Percentiles rank a stretch among this genome's conserved stretches.
These are phyloP conservation scores for Rasamsonia emersonii DNA, from an alignment of 2,329 filamentous ascomycete genomes.

Conservation along the genomic window DNA sequence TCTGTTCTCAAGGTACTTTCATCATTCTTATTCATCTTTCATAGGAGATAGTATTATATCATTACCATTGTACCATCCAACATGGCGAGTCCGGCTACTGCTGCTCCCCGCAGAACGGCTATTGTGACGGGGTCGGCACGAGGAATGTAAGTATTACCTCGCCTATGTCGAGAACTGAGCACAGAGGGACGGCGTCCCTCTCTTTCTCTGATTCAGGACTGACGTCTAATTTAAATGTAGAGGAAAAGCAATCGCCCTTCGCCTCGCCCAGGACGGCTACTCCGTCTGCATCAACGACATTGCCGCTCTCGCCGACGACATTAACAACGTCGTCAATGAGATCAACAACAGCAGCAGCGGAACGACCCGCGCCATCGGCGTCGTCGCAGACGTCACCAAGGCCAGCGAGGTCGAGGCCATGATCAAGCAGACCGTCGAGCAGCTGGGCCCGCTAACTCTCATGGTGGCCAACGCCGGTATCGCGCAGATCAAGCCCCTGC, in stretches of 20 bases:
- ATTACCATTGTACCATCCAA: too few species aligned
- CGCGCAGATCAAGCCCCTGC: slow-evolving; percentile 46
- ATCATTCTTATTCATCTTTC: too few species aligned
- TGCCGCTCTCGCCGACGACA: slow-evolving; percentile 41
- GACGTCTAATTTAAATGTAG: too few species aligned
- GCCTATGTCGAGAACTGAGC: too few species aligned
- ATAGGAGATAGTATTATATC: too few species aligned
- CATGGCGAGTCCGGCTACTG: too few species aligned
- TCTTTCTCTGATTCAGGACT: too few species aligned
- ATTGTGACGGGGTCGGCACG: too few species aligned
- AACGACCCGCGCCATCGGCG: slow-evolving; percentile 36
- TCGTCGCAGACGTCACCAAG: slow-evolving; percentile 54
- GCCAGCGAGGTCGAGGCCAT: slow-evolving; percentile 45
- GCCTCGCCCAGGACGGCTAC: slow-evolving; percentile 58
- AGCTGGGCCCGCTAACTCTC: slow-evolving; percentile 43
- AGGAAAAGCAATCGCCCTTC: slow-evolving; percentile 41
- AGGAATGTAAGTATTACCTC: too few species aligned
- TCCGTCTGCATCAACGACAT: slow-evolving; percentile 59
- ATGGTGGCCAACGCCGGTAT: slow-evolving; percentile 58
- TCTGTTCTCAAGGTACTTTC: too few species aligned
- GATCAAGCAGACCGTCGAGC: slow-evolving; percentile 43
- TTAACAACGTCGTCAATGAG: slow-evolving; percentile 38
- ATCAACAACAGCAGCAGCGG: slow-evolving; percentile 9
- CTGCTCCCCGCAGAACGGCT: too few species aligned
- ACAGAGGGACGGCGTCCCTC: too few species aligned